Base-by-base conservation (phyloP, 129 eudicot species). In the Flaveria bidentis region DNA sequence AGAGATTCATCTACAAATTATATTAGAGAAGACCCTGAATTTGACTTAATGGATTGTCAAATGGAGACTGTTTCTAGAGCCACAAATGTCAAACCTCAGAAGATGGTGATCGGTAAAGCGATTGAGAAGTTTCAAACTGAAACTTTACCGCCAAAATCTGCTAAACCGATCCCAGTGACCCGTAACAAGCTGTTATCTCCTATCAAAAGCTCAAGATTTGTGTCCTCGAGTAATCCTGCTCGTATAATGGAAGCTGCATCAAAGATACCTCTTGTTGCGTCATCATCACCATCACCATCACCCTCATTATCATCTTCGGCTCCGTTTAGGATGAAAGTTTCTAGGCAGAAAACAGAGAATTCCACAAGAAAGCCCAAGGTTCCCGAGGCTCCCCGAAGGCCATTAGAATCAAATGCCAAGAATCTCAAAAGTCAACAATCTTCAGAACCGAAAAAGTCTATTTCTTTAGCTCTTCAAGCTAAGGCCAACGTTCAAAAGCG, bases 201-300 rank as follows among this genome's bases (percentile, higher is more conserved):
- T 20, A 89, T 94, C 33, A 94, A 89, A 76, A 86, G 84, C 42
- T 76, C 89, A 5, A 72, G 82, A 70, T 91, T 77, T 17, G 64
- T 81, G 76, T 87, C 96, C 1, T 84, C 93, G 9, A 82, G 76
- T 52, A 87, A 89, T 74, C 96, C 85, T 18, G 87, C 87, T 60
- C 85, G 86, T 57, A 85, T 94, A 72, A 91, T 88, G 93, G 98
- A 88, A 83, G 96, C 93, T 60, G 99, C 99, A 77, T 88, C 97
- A 1, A 89, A 79, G 73, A 58, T 83, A 76, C 87, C 97, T 18
- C 72, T 76, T 16, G 73, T 72, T 46, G 87, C 88, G 23, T 84
- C 96, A 22, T 85, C 94, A 50, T 79, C 82, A 20, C n/a, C 72
- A 7, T 78, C 53, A 14, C 42, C 56, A 1, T 30, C 79, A 9